These are phyloP conservation scores for Hemisphaericaspora nanyangensis DNA, from an alignment of 805 yeast species.

Conservation along the genomic window DNA sequence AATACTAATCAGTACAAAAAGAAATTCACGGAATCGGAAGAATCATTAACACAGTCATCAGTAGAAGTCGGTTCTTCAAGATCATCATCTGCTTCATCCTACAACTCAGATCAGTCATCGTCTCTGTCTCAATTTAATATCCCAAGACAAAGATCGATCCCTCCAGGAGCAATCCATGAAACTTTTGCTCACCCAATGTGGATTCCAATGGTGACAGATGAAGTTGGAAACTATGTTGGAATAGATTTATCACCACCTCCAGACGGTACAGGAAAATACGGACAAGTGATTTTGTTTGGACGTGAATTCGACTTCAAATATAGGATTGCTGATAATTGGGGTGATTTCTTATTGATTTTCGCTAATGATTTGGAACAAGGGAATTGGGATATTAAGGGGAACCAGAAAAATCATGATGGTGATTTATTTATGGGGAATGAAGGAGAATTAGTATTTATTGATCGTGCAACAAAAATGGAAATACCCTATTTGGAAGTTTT, in stretches of 20 bases:
- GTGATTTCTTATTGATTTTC: slow-evolving; percentile 75
- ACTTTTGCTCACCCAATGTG: slow-evolving; percentile 87
- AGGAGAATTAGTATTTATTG: slow-evolving; percentile 69
- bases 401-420: slow-evolving; percentile 40
- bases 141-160: slow-evolving; percentile 62
- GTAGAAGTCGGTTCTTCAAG: slow-evolving; percentile 6
- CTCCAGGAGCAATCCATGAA: slow-evolving; percentile 68
- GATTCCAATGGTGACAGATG: slow-evolving; percentile 89
- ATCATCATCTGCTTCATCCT: slow-evolving; percentile 7
- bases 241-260: slow-evolving; percentile 71
- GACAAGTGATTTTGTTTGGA: slow-evolving; percentile 91
- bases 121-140: slow-evolving; percentile 7
- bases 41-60: slow-evolving; percentile 7
- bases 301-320: slow-evolving; percentile 90
- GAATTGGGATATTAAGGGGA: slow-evolving; percentile 65
- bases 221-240: slow-evolving; percentile 87
- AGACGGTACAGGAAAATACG: slow-evolving; percentile 61
- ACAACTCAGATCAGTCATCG: neutral
- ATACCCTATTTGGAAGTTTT: slow-evolving; percentile 39
- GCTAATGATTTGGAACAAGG: slow-evolving; percentile 88
- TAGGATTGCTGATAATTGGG: slow-evolving; percentile 84
- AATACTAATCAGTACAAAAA: slow-evolving; percentile 12
- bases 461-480: slow-evolving; percentile 49
- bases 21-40: slow-evolving; percentile 7
- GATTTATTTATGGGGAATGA: slow-evolving; percentile 67